Percentiles rank a stretch among this genome's conserved stretches.
These are phyloP conservation scores for Amanita muscaria DNA, from an alignment of 768 basidiomycete species.

Conservation along the genomic window DNA sequence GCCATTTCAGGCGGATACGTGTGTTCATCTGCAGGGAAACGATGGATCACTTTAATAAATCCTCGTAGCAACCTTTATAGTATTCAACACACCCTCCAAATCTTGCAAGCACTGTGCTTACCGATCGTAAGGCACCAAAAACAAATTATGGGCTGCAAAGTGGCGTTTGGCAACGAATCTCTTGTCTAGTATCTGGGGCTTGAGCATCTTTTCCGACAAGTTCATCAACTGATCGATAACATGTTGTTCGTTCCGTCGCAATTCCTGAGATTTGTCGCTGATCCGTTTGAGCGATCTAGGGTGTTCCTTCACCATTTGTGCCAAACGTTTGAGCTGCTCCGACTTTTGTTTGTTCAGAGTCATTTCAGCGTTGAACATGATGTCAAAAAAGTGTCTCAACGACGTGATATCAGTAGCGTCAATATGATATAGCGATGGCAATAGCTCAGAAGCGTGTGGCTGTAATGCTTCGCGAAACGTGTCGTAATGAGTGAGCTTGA, in stretches of 20 bases:
- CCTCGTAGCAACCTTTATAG: slow-evolving; percentile 15
- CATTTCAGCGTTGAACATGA: slow-evolving; percentile 13
- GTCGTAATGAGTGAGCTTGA: slow-evolving; percentile 12
- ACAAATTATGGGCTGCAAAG: slow-evolving; percentile 15
- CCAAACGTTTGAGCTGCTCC: slow-evolving; percentile 16
- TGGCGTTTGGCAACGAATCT: slow-evolving; percentile 11
- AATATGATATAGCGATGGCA: slow-evolving; percentile 9
- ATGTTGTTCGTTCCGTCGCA: slow-evolving; percentile 13
- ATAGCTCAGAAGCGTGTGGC: slow-evolving; percentile 2
- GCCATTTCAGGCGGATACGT: slow-evolving; percentile 10
- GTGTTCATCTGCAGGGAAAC: slow-evolving; percentile 11
- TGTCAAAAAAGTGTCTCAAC: slow-evolving; percentile 12
- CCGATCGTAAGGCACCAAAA: slow-evolving; percentile 20
- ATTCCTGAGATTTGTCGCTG: slow-evolving; percentile 14
- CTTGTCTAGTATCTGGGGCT: slow-evolving; percentile 12
- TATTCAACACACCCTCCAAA: neutral
- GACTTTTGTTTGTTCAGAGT: slow-evolving; percentile 15
- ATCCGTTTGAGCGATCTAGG: slow-evolving; percentile 13
- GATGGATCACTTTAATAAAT: slow-evolving; percentile 17
- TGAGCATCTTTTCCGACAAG: slow-evolving; percentile 11
- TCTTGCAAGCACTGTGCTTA: too few relatives aligned
- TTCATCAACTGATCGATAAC: slow-evolving; percentile 9
- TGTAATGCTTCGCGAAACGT: slow-evolving; percentile 9
- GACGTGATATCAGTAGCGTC: slow-evolving; percentile 10
- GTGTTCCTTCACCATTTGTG: slow-evolving; percentile 13